phyloP scores from a whole-genome alignment of 1,284 basidiomycete species.

The Irpex rosettiformis region DNA sequence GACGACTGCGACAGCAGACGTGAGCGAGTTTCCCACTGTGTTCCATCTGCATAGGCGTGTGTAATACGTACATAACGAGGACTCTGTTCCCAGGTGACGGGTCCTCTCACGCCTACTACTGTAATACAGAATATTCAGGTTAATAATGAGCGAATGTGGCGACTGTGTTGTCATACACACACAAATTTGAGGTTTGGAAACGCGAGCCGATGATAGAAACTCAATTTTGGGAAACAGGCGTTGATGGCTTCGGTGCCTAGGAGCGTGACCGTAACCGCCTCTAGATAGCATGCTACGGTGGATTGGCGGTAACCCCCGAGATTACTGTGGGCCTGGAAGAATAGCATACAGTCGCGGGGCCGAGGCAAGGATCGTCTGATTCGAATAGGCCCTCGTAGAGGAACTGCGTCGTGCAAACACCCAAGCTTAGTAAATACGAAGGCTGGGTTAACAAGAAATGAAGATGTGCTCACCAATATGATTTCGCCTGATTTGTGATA shows the following conservation, averaged over 20 bases:
- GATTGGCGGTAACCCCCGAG: background rate
- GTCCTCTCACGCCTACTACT: background rate
- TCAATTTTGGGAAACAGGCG: background rate
- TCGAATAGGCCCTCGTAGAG: too few species aligned
- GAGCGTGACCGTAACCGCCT: background rate
- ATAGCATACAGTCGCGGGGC: background rate
- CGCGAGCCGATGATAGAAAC: background rate
- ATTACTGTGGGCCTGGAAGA: background rate
- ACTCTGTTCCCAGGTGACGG: background rate
- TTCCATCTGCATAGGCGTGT: background rate
- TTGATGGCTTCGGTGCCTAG: background rate
- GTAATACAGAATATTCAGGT: background rate
- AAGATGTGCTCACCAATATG: background rate
- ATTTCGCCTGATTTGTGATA: background rate
- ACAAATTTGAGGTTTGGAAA: background rate
- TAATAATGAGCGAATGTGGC: background rate
- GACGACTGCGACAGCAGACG: background rate
- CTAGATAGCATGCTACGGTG: background rate
- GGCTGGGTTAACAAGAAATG: background rate
- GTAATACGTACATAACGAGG: background rate
- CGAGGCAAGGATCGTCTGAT: conserved; percentile 1
- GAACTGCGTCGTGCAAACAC: too few species aligned
- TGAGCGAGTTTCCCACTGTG: background rate
- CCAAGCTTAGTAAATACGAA: too few species aligned
- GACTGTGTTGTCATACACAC: background rate